Evolutionary conservation across 1,284 basidiomycete species (phyloP).

Genomic region (Marasmius fiardii): DNA sequence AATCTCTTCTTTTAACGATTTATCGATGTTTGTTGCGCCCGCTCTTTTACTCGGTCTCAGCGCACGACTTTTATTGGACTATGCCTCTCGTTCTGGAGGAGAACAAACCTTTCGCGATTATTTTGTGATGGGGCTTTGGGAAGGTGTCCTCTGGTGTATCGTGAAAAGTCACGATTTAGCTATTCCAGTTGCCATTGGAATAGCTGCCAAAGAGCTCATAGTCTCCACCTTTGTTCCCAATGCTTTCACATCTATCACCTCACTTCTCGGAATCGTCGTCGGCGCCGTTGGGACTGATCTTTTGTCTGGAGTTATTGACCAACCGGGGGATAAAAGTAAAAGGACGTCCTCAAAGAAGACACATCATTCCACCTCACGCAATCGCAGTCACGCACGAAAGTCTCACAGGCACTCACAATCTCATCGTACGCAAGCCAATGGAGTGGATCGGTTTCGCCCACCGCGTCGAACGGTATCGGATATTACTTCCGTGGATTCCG

Average conservation of each 20-base stretch:
- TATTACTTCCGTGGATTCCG: conserved; percentile 57
- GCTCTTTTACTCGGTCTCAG: conserved; percentile 56
- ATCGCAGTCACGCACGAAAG: conserved; percentile 9
- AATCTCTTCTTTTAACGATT: conserved; percentile 22
- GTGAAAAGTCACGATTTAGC: conserved; percentile 52
- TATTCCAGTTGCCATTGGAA: conserved; percentile 51
- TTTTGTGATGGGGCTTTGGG: conserved; percentile 68
- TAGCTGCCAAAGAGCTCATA: conserved; percentile 56
- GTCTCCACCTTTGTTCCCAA: conserved; percentile 56
- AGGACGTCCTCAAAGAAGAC: conserved; percentile 17
- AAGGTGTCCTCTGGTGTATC: conserved; percentile 70
- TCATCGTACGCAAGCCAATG: conserved; percentile 21
- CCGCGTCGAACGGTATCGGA: conserved; percentile 31
- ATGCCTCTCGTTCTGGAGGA: conserved; percentile 37
- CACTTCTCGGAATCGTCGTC: conserved; percentile 58
- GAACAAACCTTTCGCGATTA: conserved; percentile 51
- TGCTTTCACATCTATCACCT: conserved; percentile 47
- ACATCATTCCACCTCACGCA: conserved; percentile 9
- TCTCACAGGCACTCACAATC: conserved; percentile 1
- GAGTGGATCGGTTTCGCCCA: conserved; percentile 17
- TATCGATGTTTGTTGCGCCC: conserved; percentile 34
- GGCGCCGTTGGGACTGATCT: conserved; percentile 67
- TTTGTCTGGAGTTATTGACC: conserved; percentile 58
- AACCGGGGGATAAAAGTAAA: conserved; percentile 21
- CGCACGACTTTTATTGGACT: conserved; percentile 65